Conservation (phyloP, 2,329 filamentous ascomycete genomes). For the Colletotrichum destructivum region DNA sequence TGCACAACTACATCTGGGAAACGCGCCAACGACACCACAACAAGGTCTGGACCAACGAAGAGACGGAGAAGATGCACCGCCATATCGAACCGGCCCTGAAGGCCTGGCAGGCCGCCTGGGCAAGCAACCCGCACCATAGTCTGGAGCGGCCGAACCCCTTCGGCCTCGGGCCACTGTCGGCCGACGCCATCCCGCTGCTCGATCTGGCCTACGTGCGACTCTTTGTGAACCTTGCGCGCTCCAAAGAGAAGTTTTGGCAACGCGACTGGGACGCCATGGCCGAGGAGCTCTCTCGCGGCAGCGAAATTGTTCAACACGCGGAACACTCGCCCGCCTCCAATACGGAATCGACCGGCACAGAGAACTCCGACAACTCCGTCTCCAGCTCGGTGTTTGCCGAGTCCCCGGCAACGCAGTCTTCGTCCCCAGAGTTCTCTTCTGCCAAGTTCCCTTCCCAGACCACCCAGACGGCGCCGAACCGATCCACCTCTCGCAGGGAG, state of each 20-base stretch:
- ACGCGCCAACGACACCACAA: constrained; percentile 91
- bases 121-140: constrained; percentile 86
- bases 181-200: constrained; percentile 90
- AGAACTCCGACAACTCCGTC: constrained; percentile 64
- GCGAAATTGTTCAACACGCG: constrained; percentile 81
- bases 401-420: constrained; percentile 66
- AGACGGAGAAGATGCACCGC: constrained; percentile 95
- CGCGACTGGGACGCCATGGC: constrained; percentile 94
- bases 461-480: constrained; percentile 48
- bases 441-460: constrained; percentile 52
- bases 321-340: constrained; percentile 72
- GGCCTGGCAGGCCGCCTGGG: constrained; percentile 95
- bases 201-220: constrained; percentile 93
- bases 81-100: constrained; percentile 95
- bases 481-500: constrained; percentile 80
- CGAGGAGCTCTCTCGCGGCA: constrained; percentile 84
- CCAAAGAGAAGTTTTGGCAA: constrained; percentile 95
- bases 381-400: constrained; percentile 64
- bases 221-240: constrained; percentile 92
- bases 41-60: constrained; percentile 89
- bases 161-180: constrained; percentile 85
- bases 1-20: constrained; percentile 99
- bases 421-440: constrained; percentile 63
- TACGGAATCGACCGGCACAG: constrained; percentile 59
- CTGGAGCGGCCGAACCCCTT: constrained; percentile 88